Conservation (phyloP, 345 rosid genomes). For the Brassica carinata region DNA sequence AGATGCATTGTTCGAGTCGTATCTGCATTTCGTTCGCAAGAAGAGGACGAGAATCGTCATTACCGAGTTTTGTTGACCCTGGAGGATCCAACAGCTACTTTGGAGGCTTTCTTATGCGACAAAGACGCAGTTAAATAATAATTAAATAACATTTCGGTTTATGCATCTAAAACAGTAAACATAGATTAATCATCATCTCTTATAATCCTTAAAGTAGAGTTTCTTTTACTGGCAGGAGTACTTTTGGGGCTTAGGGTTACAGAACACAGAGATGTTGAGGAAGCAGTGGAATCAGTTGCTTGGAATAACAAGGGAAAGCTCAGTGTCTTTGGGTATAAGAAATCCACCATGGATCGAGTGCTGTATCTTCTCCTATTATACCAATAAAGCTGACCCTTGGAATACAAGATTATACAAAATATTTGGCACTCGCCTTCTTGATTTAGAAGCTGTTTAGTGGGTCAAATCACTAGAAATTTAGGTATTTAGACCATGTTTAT, state of each 20-base stretch:
- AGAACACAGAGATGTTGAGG: conserved; percentile 41
- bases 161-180: conserved; percentile 14
- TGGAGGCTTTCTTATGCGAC: conserved; percentile 62
- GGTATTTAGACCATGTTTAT: neutral
- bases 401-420: conserved; percentile 58
- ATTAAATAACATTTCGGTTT: neutral
- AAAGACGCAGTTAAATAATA: conserved; percentile 62
- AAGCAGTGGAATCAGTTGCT: conserved; percentile 59
- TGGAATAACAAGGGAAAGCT: conserved; percentile 45
- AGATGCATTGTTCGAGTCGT: conserved; percentile 69
- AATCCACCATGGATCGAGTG: conserved; percentile 85
- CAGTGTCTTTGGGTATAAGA: conserved; percentile 48
- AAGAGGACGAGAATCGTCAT: conserved; percentile 47
- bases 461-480: neutral
- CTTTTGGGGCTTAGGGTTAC: conserved; percentile 51
- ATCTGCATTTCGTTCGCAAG: conserved; percentile 55
- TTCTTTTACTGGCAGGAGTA: conserved; percentile 45
- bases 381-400: conserved; percentile 52
- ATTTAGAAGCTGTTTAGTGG: conserved; percentile 1
- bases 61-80: conserved; percentile 66
- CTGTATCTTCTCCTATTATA: conserved; percentile 60
- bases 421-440: conserved; percentile 51
- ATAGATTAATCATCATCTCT: neutral
- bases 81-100: conserved; percentile 90
- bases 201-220: neutral